Evolutionary conservation across 441 rosid genomes (phyloP).

Genomic region (Arabidopsis hybrid): DNA sequence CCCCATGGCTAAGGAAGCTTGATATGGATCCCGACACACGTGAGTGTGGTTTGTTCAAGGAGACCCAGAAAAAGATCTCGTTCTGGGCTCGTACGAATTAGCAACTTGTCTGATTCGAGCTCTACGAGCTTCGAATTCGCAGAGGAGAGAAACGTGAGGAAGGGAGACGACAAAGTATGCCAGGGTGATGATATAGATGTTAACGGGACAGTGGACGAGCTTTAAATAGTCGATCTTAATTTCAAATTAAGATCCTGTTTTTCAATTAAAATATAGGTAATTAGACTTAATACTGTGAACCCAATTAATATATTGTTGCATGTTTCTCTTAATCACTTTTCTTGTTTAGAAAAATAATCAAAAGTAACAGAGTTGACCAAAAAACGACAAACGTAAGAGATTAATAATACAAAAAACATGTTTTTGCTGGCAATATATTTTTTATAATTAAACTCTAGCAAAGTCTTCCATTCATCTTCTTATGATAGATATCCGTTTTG

Average conservation of each 20-base stretch:
- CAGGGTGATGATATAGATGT: slow-evolving; percentile 16
- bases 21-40: slow-evolving; percentile 21
- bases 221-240: slow-evolving; percentile 31
- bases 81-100: neutral
- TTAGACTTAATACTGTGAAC: neutral
- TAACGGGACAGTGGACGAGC: slow-evolving; percentile 14
- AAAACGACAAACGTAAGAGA: too few relatives aligned
- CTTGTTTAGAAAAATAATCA: too few relatives aligned
- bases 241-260: slow-evolving; percentile 31
- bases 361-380: too few relatives aligned
- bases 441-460: neutral
- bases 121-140: slow-evolving; percentile 9
- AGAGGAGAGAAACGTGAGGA: slow-evolving; percentile 38
- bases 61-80: slow-evolving; percentile 16
- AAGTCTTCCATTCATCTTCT: neutral
- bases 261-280: neutral
- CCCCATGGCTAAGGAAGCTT: slow-evolving; percentile 55
- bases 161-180: slow-evolving; percentile 27
- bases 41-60: slow-evolving; percentile 13
- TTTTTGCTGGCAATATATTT: neutral
- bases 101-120: slow-evolving; percentile 16
- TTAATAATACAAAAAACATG: neutral
- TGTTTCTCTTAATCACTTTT: too few relatives aligned
- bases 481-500: neutral
- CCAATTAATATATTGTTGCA: too few relatives aligned